Evolutionary conservation across 768 basidiomycete species (phyloP).

Genomic region (Trametes meyenii): DNA sequence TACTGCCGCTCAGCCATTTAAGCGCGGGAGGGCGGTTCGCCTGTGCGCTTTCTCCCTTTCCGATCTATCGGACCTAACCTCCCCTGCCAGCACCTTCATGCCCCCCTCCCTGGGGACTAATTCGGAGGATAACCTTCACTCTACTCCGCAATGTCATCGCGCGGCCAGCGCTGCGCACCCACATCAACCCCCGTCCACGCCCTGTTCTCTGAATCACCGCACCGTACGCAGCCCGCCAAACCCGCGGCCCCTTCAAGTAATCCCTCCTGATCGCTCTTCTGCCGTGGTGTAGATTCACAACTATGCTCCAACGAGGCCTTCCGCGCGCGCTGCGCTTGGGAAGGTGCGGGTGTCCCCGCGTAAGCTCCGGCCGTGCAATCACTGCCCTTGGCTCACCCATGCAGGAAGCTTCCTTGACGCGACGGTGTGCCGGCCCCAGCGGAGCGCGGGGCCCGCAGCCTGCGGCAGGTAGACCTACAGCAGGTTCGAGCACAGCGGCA

Average conservation of each 20-base stretch:
- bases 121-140: slow-evolving; percentile 12
- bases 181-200: background rate
- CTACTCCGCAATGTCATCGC: slow-evolving; percentile 1
- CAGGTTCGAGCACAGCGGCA: slow-evolving; percentile 4
- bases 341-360: slow-evolving; percentile 1
- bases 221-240: background rate
- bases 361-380: slow-evolving; percentile 19
- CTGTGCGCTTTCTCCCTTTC: slow-evolving; percentile 1
- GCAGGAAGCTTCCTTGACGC: slow-evolving; percentile 17
- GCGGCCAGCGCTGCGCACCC: background rate
- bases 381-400: slow-evolving; percentile 4
- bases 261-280: background rate
- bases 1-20: slow-evolving; percentile 15
- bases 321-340: slow-evolving; percentile 11
- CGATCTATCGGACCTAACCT: slow-evolving; percentile 15
- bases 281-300: slow-evolving; percentile 9
- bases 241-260: background rate
- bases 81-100: background rate
- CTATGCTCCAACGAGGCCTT: slow-evolving; percentile 9
- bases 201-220: background rate
- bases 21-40: slow-evolving; percentile 7
- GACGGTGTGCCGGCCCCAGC: slow-evolving; percentile 18
- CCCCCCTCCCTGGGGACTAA: background rate
- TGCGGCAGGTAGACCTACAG: slow-evolving; percentile 11
- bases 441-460: slow-evolving; percentile 23